These are phyloP conservation scores for Backusella liffmaniae DNA, from an alignment of 192 early-diverging fungal genomes.

Conservation along the genomic window DNA sequence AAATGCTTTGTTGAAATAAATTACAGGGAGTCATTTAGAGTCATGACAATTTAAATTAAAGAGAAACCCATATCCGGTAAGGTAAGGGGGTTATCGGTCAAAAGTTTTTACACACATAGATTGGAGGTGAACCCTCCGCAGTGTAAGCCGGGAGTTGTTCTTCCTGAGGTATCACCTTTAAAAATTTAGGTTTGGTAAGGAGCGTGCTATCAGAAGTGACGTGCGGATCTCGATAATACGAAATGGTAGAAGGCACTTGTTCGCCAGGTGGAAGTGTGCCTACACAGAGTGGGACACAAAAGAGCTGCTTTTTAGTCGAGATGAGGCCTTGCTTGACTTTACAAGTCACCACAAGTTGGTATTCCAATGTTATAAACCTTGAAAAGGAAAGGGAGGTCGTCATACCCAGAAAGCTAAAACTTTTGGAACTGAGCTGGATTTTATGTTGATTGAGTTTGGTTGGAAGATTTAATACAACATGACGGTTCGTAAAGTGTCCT, in stretches of 20 bases:
- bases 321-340: not conserved
- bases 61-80: not conserved
- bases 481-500: not conserved
- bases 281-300: not conserved
- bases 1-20: too few relatives aligned
- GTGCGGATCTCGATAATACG: not conserved
- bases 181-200: constrained; percentile 13
- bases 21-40: too few relatives aligned
- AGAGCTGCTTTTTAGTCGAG: not conserved
- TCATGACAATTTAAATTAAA: too few relatives aligned
- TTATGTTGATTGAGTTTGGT: not conserved
- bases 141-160: constrained; percentile 7
- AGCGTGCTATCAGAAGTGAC: not conserved
- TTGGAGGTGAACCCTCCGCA: not conserved
- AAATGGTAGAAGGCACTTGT: not conserved
- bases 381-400: constrained; percentile 6
- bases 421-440: not conserved
- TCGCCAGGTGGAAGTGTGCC: not conserved
- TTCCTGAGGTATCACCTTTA: not conserved
- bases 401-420: not conserved
- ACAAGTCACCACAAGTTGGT: not conserved
- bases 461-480: not conserved
- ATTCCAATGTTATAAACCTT: not conserved
- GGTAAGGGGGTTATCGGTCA: not conserved
- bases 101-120: not conserved